Conservation (phyloP, 1,139 yeast genomes). For the Yamadazyma buinensis region DNA sequence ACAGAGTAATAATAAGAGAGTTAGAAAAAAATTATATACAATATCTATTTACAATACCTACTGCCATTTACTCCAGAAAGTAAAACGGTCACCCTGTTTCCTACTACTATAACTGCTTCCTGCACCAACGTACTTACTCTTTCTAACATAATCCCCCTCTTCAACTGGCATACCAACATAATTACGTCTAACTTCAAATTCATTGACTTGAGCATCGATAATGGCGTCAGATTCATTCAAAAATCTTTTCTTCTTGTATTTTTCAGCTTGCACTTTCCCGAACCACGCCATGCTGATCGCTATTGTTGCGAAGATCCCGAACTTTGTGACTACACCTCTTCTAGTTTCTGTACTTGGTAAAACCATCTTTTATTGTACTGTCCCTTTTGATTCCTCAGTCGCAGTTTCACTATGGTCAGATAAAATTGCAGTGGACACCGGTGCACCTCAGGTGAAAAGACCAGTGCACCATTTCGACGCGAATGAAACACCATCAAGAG, state of each 20-base stretch:
- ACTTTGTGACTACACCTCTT: conserved; percentile 31
- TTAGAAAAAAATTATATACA: neutral
- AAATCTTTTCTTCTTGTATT: conserved; percentile 35
- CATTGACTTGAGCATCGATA: conserved; percentile 27
- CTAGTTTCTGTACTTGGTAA: conserved; percentile 29
- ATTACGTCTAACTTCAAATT: conserved; percentile 22
- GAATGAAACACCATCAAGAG: neutral
- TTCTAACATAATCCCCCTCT: conserved; percentile 27
- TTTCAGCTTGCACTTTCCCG: conserved; percentile 38
- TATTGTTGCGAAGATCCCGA: conserved; percentile 29
- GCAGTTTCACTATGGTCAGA: too few relatives aligned
- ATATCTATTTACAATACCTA: conserved; percentile 2
- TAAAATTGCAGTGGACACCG: too few relatives aligned
- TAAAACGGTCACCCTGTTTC: conserved; percentile 43
- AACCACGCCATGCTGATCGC: conserved; percentile 31
- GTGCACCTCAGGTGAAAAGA: too few relatives aligned
- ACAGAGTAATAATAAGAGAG: neutral
- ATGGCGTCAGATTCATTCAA: conserved; percentile 37
- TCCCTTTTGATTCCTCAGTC: too few relatives aligned
- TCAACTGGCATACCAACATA: conserved; percentile 36
- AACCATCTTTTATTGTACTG: conserved; percentile 1
- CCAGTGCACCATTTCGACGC: neutral
- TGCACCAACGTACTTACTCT: conserved; percentile 63
- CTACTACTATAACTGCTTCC: conserved; percentile 57
- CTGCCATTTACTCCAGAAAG: conserved; percentile 28